A percentile compares a stretch with the other conserved stretches of the same genome.
Evolutionary conservation across 352 stramenopile species (phyloP).

Genomic region (Globisporangium perplexum): DNA sequence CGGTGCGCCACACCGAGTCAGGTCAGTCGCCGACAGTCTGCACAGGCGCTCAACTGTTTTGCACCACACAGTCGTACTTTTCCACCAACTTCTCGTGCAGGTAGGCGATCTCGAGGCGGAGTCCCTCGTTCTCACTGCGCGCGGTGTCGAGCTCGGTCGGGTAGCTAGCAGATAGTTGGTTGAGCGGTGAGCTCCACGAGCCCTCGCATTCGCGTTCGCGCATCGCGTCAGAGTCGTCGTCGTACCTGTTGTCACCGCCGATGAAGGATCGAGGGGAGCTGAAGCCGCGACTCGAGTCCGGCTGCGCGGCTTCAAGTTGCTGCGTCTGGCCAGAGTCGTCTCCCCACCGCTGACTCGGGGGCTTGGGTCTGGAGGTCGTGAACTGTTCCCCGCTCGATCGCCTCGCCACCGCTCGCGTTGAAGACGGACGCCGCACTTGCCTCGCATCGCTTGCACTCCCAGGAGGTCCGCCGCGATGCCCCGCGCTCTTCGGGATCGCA

Average conservation of each 20-base stretch:
- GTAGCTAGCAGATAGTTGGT: neutral
- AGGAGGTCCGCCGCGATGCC: neutral
- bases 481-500: conserved; percentile 6
- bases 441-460: neutral
- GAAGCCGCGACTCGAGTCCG: conserved; percentile 1
- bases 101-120: conserved; percentile 22
- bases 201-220: no score
- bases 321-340: neutral
- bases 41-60: neutral
- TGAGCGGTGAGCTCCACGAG: neutral
- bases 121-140: conserved; percentile 18
- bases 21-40: neutral
- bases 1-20: neutral
- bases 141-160: conserved; percentile 5
- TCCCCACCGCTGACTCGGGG: neutral
- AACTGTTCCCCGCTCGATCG: neutral
- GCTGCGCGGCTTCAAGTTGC: conserved; percentile 3
- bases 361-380: neutral
- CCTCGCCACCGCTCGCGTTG: neutral
- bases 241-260: neutral
- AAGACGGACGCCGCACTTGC: conserved; percentile 6
- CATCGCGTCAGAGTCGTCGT: neutral
- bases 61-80: conserved; percentile 14
- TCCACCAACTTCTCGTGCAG: conserved; percentile 27
- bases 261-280: neutral